phyloP scores from a whole-genome alignment of 2,329 filamentous ascomycete species.

The Verticillium nonalfalfae region DNA sequence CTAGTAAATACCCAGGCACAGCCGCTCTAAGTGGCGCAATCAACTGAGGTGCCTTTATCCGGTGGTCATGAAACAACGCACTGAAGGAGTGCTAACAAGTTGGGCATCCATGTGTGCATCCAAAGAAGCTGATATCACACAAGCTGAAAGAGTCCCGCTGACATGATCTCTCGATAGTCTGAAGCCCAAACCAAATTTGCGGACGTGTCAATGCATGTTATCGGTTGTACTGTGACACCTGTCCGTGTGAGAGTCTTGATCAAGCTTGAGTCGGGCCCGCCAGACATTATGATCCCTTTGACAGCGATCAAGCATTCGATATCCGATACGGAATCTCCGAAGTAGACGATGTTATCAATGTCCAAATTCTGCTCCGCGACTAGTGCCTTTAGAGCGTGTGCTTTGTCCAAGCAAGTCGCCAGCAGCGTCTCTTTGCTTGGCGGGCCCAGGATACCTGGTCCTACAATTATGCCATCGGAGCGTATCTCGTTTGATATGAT shows the following conservation, averaged over 20 bases:
- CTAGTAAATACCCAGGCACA: no score
- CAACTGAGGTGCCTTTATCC: no score
- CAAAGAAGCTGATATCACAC: not conserved
- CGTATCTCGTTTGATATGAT: not conserved
- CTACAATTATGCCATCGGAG: not conserved
- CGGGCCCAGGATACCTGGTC: not conserved
- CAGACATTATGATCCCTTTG: not conserved
- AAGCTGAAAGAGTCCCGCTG: not conserved
- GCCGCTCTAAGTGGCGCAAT: no score
- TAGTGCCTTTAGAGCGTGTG: not conserved
- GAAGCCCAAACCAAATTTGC: not conserved
- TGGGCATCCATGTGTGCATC: not conserved
- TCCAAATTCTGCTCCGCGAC: not conserved
- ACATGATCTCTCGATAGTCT: not conserved
- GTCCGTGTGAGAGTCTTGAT: not conserved
- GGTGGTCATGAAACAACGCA: not conserved
- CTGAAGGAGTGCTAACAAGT: not conserved
- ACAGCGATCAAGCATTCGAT: not conserved
- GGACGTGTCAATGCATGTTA: not conserved
- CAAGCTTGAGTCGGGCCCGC: not conserved
- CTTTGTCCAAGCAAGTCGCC: not conserved
- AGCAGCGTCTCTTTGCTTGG: not conserved
- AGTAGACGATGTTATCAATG: not conserved
- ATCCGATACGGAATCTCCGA: not conserved
- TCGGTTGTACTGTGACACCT: not conserved